phyloP scores from a whole-genome alignment of 257 asterid genomes.

The Nicotiana tomentosiformis region DNA sequence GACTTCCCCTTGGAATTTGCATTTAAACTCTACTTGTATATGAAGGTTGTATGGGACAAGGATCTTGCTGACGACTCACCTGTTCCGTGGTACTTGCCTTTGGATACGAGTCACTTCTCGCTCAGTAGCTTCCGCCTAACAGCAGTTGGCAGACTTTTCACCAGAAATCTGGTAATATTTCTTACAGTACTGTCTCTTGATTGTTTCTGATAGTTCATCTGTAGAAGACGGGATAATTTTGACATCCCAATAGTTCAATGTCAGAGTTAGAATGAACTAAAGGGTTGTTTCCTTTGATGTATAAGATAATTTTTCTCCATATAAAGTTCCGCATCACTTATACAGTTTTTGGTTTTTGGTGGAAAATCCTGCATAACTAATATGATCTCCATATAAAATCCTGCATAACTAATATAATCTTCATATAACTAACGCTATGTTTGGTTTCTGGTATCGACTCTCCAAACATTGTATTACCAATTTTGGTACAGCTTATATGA shows the following conservation, averaged over 20 bases:
- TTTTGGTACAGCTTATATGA: not conserved
- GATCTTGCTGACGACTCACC: constrained; percentile 91
- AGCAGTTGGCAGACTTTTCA: constrained; percentile 67
- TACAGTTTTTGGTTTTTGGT: no score
- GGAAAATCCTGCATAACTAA: no score
- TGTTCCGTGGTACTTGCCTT: constrained; percentile 87
- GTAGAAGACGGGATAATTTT: not conserved
- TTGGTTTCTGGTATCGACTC: no score
- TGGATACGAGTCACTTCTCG: constrained; percentile 83
- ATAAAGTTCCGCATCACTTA: not conserved
- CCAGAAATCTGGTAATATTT: constrained; percentile 65
- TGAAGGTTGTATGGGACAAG: constrained; percentile 78
- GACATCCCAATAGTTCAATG: not conserved
- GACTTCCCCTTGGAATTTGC: not conserved
- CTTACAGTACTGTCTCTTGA: not conserved
- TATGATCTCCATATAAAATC: no score
- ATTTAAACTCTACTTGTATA: not conserved
- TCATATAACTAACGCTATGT: no score
- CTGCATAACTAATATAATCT: no score
- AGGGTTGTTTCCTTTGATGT: not conserved
- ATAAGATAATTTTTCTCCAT: not conserved
- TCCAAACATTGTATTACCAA: not conserved
- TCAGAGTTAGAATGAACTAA: not conserved
- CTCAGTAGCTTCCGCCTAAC: constrained; percentile 86
- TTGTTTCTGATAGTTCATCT: not conserved